A percentile compares a stretch with the other conserved stretches of the same genome.
Evolutionary conservation across 495 filamentous ascomycete species (phyloP).

Genomic region (Aspergillus wentii): DNA sequence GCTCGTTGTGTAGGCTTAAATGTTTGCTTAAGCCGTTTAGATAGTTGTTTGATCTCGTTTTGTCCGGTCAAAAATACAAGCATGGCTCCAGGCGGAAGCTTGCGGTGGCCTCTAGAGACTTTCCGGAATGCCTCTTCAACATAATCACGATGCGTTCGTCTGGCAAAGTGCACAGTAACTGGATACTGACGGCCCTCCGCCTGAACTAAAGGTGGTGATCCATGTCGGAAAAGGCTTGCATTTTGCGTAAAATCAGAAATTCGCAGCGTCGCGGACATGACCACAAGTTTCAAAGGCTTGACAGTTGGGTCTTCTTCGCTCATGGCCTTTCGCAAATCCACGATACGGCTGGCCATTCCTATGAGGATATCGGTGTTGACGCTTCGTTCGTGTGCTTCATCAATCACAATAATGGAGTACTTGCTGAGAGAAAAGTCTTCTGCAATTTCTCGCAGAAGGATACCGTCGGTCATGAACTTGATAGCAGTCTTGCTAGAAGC

Average conservation of each 20-base stretch:
- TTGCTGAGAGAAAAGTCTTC: conserved; percentile 88
- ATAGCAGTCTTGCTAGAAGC: conserved; percentile 80
- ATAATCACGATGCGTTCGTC: conserved; percentile 80
- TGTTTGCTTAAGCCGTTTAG: conserved; percentile 68
- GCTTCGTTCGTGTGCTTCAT: conserved; percentile 96
- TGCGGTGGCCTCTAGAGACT: conserved; percentile 81
- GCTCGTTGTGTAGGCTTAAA: conserved; percentile 58
- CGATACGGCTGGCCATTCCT: conserved; percentile 90
- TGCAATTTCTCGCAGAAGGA: conserved; percentile 84
- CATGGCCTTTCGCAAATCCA: conserved; percentile 68
- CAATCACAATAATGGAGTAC: conserved; percentile 90
- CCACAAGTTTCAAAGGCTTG: conserved; percentile 83
- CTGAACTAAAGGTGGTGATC: conserved; percentile 76
- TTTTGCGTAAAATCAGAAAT: conserved; percentile 91
- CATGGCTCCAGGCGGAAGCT: conserved; percentile 86
- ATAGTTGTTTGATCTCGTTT: conserved; percentile 77
- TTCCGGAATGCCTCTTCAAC: conserved; percentile 85
- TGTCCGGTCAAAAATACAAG: conserved; percentile 95
- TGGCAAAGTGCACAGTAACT: conserved; percentile 85
- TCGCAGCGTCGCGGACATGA: conserved; percentile 95
- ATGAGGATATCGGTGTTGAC: conserved; percentile 97
- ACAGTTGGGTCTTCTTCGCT: conserved; percentile 55
- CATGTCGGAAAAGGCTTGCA: conserved; percentile 65
- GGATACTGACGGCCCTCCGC: conserved; percentile 91
- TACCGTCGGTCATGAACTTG: conserved; percentile 99